Evolutionary conservation across 1,139 yeast genomes (phyloP), one percentile per base, ranked within the genome.

Genomic region (Casaregolazyma suthepensis): DNA sequence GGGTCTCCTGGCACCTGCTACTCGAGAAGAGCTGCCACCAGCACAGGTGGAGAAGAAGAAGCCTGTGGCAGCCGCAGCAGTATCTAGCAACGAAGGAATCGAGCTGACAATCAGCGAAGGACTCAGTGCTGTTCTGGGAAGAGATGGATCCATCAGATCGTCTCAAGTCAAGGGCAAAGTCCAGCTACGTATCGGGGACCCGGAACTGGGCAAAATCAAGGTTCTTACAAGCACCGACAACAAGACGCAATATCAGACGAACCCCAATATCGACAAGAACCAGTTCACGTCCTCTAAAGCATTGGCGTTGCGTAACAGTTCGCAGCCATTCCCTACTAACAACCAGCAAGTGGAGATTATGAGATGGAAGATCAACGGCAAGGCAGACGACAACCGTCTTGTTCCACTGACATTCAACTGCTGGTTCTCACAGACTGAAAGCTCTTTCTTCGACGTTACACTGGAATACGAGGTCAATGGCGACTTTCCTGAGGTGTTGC

Each of bases 121-220:
- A 62, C 75, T 90, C 56, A 76, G 81, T 48, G 95, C 95, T 5
- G 83, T 82, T 63, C 78, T 91, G 58, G 75, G 86, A 23, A 85
- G 98, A 66, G 97, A 91, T 64, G 98, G 98, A 48, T 77, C 87
- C 1, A 75, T 90, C 55, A 69, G 78, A 52, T 75, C 82, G 29
- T 81, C 90, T 48, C 97, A 91, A 67, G 79, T 90, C 57, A 89
- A 89, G 71, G 99, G 99, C 68, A 95, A 87, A 62, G 76, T 93
- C 63, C 96, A 89, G 71, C 76, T 93, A 67, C 84, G 96, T 70
- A 83, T 93, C 61, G 90, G 87, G 67, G 80, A 89, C 63, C 75
- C 85, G 13, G 79, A 77, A 37, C 76, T 85, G 59, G 82, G 95
- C 19, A 79, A 79, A 60, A 79, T 89, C 55, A 81, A 80, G 66